Conservation (phyloP, 306 rosid species). For the Cucumis hystrix region DNA sequence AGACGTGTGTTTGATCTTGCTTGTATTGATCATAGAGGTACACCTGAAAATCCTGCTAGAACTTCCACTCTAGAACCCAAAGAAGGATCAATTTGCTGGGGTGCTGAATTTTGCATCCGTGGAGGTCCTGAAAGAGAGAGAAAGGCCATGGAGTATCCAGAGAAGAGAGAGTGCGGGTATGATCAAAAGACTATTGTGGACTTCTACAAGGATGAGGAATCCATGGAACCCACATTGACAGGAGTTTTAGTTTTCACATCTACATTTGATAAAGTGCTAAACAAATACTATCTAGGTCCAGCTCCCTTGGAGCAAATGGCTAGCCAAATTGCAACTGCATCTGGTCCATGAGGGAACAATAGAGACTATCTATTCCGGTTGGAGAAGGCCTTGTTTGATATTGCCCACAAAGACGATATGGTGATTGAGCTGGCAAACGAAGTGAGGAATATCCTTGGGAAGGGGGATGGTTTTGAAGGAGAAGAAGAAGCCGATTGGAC, state of each 20-base stretch:
- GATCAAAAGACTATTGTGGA: conserved; percentile 36
- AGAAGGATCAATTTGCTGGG: conserved; percentile 85
- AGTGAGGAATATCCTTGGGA: conserved; percentile 75
- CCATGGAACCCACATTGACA: conserved; percentile 38
- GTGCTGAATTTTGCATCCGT: conserved; percentile 64
- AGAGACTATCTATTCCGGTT: conserved; percentile 67
- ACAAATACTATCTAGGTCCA: conserved; percentile 91
- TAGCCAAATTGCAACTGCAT: conserved; percentile 89
- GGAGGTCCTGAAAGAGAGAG: conserved; percentile 81
- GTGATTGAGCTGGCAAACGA: conserved; percentile 88
- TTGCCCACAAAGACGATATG: conserved; percentile 68
- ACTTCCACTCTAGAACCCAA: conserved; percentile 73
- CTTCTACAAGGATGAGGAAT: conserved; percentile 43
- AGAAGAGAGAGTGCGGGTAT: conserved; percentile 70
- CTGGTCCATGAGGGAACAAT: conserved; percentile 98
- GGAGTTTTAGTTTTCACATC: conserved; percentile 83
- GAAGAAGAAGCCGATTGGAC: conserved; percentile 26
- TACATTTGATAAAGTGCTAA: conserved; percentile 61
- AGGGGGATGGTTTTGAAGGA: conserved; percentile 19
- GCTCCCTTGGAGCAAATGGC: conserved; percentile 91
- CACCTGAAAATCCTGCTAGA: conserved; percentile 85
- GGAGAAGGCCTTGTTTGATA: conserved; percentile 76
- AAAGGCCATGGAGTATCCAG: conserved; percentile 79
- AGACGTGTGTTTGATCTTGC: conserved; percentile 92
- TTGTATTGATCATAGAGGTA: conserved; percentile 87